Evolutionary conservation across 768 basidiomycete genomes (phyloP).

Genomic region (Coprinopsis sp.): DNA sequence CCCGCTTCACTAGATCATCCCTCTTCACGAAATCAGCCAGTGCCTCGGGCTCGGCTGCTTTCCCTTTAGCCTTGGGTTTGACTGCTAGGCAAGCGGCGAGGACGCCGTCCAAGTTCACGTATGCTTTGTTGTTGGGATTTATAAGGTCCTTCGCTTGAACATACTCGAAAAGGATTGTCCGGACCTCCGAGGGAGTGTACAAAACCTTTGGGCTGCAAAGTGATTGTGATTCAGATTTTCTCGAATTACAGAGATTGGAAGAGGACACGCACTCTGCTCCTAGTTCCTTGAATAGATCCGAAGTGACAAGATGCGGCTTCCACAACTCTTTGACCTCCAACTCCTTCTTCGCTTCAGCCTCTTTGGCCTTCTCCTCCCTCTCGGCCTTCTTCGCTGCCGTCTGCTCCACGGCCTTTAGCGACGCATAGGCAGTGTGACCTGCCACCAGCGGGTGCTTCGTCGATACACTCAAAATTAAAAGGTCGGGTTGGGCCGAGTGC

Average conservation of each 20-base stretch:
- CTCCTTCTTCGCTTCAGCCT: constrained; percentile 39
- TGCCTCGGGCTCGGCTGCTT: constrained; percentile 16
- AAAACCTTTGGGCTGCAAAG: constrained; percentile 42
- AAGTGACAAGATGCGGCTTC: constrained; percentile 62
- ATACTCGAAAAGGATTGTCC: constrained; percentile 56
- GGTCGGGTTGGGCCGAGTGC: constrained; percentile 44
- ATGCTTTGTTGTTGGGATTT: constrained; percentile 62
- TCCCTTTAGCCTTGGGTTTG: constrained; percentile 30
- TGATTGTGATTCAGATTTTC: not conserved
- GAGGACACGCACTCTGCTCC: constrained; percentile 51
- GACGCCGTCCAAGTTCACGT: constrained; percentile 61
- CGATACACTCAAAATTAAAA: constrained; percentile 52
- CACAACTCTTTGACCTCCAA: constrained; percentile 65
- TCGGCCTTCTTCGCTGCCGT: constrained; percentile 59
- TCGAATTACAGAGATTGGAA: not conserved
- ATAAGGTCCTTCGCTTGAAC: constrained; percentile 55
- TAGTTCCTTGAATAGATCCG: constrained; percentile 58
- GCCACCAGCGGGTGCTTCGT: constrained; percentile 51
- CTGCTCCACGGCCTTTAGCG: constrained; percentile 61
- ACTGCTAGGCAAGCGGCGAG: constrained; percentile 33
- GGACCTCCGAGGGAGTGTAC: constrained; percentile 57
- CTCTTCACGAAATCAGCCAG: constrained; percentile 56
- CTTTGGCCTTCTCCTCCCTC: constrained; percentile 37
- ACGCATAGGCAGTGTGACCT: constrained; percentile 48
- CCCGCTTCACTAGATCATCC: constrained; percentile 52